A percentile compares a stretch with the other conserved stretches of the same genome.
phyloP scores from a whole-genome alignment of 2,329 filamentous ascomycete genomes.

The Tolypocladium amazonense region DNA sequence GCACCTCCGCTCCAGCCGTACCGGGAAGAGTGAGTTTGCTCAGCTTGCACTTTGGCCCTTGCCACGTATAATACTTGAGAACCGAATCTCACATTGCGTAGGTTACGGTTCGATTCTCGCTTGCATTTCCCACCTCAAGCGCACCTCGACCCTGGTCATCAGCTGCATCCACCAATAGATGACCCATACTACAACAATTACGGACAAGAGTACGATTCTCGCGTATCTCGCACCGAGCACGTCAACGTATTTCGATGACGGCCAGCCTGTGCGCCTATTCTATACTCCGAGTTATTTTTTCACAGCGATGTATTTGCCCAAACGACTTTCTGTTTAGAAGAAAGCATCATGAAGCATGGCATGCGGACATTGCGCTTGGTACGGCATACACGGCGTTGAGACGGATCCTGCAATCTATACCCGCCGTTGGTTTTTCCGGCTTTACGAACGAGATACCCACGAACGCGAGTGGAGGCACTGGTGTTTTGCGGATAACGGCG shows the following conservation, averaged over 20 bases:
- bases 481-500: background rate
- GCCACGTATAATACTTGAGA: background rate
- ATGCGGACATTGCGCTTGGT: background rate
- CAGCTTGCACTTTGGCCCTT: background rate
- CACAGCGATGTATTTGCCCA: background rate
- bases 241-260: background rate
- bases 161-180: background rate
- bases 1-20: background rate
- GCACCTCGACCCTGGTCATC: background rate
- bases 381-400: background rate
- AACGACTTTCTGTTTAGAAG: background rate
- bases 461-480: background rate
- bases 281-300: background rate
- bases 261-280: background rate
- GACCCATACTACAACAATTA: background rate
- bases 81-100: background rate
- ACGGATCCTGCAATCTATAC: background rate
- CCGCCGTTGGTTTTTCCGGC: background rate
- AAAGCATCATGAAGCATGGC: background rate
- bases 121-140: background rate
- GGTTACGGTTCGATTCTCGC: background rate
- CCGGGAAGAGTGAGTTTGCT: conserved; percentile 1
- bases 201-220: background rate
- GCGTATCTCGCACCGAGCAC: background rate
- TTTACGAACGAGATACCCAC: background rate